Evolutionary conservation across 1,284 basidiomycete species (phyloP).

Genomic region (Serendipita sp.): DNA sequence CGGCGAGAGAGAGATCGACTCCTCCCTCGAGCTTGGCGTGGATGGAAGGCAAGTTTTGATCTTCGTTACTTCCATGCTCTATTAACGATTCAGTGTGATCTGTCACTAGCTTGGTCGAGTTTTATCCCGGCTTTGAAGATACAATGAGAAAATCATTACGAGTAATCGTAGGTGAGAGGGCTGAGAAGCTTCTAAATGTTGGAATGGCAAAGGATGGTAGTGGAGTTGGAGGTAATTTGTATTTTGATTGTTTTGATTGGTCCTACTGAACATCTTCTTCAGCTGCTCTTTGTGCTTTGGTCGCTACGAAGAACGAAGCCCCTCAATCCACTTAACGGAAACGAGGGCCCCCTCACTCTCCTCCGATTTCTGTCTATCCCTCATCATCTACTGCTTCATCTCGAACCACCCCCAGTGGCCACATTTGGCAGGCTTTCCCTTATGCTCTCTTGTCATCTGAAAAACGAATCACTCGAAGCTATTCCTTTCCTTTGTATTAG

Average conservation of each 20-base stretch:
- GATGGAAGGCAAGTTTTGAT: conserved; percentile 61
- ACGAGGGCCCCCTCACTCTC: no score
- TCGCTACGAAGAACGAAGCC: conserved; percentile 36
- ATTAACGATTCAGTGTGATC: background rate
- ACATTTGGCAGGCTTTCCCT: no score
- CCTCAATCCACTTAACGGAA: no score
- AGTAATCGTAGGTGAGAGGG: conserved; percentile 63
- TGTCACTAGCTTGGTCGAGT: conserved; percentile 62
- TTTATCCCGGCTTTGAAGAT: conserved; percentile 75
- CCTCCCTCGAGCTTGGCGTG: conserved; percentile 61
- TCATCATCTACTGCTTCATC: no score
- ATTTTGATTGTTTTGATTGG: background rate
- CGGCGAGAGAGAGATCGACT: conserved; percentile 25
- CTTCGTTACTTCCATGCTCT: background rate
- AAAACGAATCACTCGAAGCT: no score
- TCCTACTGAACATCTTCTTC: background rate
- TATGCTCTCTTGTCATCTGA: no score
- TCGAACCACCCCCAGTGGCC: no score
- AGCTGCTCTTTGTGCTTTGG: conserved; percentile 67
- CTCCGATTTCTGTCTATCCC: no score
- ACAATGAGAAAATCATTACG: conserved; percentile 61
- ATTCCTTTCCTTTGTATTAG: no score
- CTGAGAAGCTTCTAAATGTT: conserved; percentile 68
- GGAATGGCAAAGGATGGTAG: conserved; percentile 94
- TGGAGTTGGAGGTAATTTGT: conserved; percentile 75